Percentiles rank a stretch among this genome's conserved stretches.
Conservation (phyloP, 2,329 filamentous ascomycete genomes). For the Aspergillus sp. region DNA sequence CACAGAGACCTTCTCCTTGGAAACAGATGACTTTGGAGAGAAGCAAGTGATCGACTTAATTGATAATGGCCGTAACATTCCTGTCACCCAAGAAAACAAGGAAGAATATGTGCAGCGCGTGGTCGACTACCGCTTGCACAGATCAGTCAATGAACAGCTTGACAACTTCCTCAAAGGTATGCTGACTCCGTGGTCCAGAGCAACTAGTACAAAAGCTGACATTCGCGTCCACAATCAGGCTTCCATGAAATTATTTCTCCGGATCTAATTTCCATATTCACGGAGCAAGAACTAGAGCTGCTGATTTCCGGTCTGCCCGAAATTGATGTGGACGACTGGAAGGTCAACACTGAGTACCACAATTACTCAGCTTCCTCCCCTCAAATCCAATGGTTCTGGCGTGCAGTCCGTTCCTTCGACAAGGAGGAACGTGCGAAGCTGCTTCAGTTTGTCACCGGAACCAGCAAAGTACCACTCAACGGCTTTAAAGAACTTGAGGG, state of each 20-base stretch:
- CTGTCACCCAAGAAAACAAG: constrained; percentile 97
- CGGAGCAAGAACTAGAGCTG: constrained; percentile 93
- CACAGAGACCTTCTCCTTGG: constrained; percentile 89
- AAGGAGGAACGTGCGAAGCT: constrained; percentile 98
- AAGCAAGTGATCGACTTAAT: constrained; percentile 80
- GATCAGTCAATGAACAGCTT: constrained; percentile 89
- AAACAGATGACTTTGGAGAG: constrained; percentile 89
- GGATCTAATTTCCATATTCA: constrained; percentile 93
- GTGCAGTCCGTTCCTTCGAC: constrained; percentile 91
- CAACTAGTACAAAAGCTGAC: not conserved
- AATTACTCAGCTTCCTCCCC: constrained; percentile 91
- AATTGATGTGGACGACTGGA: constrained; percentile 98
- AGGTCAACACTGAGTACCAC: constrained; percentile 96
- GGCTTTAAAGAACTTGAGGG: constrained; percentile 98
- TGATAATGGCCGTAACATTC: constrained; percentile 78
- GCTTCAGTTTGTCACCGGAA: constrained; percentile 95
- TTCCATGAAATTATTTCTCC: constrained; percentile 98
- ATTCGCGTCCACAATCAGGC: constrained; percentile 39
- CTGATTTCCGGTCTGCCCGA: constrained; percentile 95
- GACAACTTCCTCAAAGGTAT: constrained; percentile 80
- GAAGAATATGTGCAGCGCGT: constrained; percentile 92
- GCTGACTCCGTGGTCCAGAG: constrained; percentile 12
- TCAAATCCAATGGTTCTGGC: constrained; percentile 99
- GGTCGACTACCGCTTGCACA: constrained; percentile 85
- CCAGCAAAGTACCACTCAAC: constrained; percentile 94